A percentile compares a stretch with the other conserved stretches of the same genome.
Conservation (phyloP, 2,329 filamentous ascomycete species). For the Cladophialophora exuberans region DNA sequence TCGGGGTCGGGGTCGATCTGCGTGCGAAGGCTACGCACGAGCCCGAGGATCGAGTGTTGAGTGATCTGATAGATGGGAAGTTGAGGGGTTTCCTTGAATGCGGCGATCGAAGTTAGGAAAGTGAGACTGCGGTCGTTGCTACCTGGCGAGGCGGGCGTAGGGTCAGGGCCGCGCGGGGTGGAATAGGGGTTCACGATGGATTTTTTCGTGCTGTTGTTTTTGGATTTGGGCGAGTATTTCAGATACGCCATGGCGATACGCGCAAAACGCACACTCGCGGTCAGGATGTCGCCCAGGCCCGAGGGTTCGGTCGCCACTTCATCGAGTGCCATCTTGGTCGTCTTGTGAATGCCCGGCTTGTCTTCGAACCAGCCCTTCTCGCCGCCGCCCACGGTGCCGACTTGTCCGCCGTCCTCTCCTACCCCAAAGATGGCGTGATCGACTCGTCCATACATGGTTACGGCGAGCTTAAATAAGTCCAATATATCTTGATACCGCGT, state of each 20-base stretch:
- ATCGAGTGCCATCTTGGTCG: constrained; percentile 46
- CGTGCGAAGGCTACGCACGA: constrained; percentile 51
- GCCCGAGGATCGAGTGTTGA: constrained; percentile 56
- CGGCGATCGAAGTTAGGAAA: constrained; percentile 51
- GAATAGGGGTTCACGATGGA: constrained; percentile 24
- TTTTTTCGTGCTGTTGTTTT: constrained; percentile 17
- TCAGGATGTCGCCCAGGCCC: constrained; percentile 49
- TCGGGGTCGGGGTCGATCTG: constrained; percentile 23
- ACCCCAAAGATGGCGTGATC: constrained; percentile 50
- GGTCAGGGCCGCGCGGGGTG: constrained; percentile 13
- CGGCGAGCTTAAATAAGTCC: constrained; percentile 51
- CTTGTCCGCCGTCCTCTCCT: constrained; percentile 31
- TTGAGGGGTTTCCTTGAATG: constrained; percentile 54
- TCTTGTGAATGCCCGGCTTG: constrained; percentile 22
- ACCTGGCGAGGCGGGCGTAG: constrained; percentile 16
- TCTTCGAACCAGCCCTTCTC: constrained; percentile 31
- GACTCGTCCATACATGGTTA: constrained; percentile 49
- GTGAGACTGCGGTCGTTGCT: constrained; percentile 47
- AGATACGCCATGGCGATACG: constrained; percentile 56
- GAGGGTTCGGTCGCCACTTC: constrained; percentile 40
- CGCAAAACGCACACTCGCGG: constrained; percentile 52
- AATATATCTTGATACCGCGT: constrained; percentile 51
- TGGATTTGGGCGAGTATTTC: constrained; percentile 39
- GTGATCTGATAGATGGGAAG: constrained; percentile 52
- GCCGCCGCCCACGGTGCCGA: constrained; percentile 21